phyloP scores from a whole-genome alignment of 1,139 yeast genomes.

The Petasospora fabianii region DNA sequence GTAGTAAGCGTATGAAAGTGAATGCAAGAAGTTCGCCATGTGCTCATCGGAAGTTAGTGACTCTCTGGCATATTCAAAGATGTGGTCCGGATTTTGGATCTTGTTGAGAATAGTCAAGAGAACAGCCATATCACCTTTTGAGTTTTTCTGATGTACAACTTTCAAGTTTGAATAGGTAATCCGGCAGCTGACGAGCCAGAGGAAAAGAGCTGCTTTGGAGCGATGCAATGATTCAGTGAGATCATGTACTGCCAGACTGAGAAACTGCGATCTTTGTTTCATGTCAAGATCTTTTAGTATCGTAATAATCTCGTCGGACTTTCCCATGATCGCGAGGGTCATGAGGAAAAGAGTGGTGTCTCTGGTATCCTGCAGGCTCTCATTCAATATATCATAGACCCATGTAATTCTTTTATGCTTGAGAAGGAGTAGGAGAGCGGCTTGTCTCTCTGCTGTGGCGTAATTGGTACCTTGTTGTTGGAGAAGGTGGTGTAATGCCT shows the following conservation, averaged over 20 bases:
- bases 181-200: slow-evolving; percentile 6
- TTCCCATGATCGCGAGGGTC: neutral
- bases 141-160: slow-evolving; percentile 9
- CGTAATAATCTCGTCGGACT: neutral
- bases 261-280: neutral
- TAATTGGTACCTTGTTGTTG: neutral
- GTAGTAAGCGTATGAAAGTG: slow-evolving; percentile 12
- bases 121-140: slow-evolving; percentile 2
- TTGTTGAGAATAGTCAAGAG: slow-evolving; percentile 6
- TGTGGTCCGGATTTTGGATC: neutral
- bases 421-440: slow-evolving; percentile 9
- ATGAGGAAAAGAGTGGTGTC: slow-evolving; percentile 2
- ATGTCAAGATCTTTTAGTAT: neutral
- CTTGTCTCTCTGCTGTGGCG: neutral
- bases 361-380: neutral
- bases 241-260: slow-evolving; percentile 1
- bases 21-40: slow-evolving; percentile 2
- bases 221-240: neutral
- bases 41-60: too few species aligned
- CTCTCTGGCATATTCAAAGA: neutral
- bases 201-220: slow-evolving; percentile 4
- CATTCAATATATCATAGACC: slow-evolving; percentile 8
- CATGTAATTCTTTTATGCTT: slow-evolving; percentile 12
- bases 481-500: slow-evolving; percentile 1
- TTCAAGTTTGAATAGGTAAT: slow-evolving; percentile 5